Conservation (phyloP, 495 filamentous ascomycete genomes). For the Xylaria flabelliformis region DNA sequence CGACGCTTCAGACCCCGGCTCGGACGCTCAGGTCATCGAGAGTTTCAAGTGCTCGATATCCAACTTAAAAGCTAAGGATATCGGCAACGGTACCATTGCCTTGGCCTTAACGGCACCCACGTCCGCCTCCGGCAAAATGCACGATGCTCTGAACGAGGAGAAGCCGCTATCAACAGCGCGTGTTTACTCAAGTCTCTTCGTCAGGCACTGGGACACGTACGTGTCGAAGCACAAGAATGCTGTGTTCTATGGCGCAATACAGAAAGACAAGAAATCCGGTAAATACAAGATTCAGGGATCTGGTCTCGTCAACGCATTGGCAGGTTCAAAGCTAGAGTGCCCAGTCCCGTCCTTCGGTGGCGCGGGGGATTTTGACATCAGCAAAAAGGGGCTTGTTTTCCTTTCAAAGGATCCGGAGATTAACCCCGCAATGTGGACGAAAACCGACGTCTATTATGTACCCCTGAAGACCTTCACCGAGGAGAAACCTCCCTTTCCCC, state of each 20-base stretch:
- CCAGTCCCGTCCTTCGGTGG: slow-evolving; percentile 66
- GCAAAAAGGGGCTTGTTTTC: slow-evolving; percentile 70
- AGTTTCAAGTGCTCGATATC: slow-evolving; percentile 70
- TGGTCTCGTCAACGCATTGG: slow-evolving; percentile 64
- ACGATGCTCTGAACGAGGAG: slow-evolving; percentile 63
- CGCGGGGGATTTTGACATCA: slow-evolving; percentile 63
- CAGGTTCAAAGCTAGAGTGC: slow-evolving; percentile 61
- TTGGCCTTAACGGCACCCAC: slow-evolving; percentile 71
- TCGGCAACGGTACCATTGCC: slow-evolving; percentile 69
- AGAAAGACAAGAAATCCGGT: slow-evolving; percentile 54
- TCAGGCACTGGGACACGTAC: slow-evolving; percentile 80
- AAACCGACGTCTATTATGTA: slow-evolving; percentile 76
- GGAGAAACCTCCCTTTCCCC: slow-evolving; percentile 50
- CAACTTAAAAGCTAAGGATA: slow-evolving; percentile 73
- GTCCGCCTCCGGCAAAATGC: slow-evolving; percentile 65
- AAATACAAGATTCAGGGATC: slow-evolving; percentile 48
- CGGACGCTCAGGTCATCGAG: slow-evolving; percentile 55
- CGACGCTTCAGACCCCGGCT: slow-evolving; percentile 60
- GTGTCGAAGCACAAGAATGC: slow-evolving; percentile 70
- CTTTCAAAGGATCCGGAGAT: slow-evolving; percentile 83
- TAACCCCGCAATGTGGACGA: slow-evolving; percentile 80
- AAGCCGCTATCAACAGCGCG: slow-evolving; percentile 65
- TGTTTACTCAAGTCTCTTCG: slow-evolving; percentile 73
- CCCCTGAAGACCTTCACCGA: slow-evolving; percentile 67
- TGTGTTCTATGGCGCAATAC: slow-evolving; percentile 74